A percentile compares a stretch with the other conserved stretches of the same genome.
Conservation (phyloP, 768 basidiomycete species). For the Gloeopeniophorella convolvens region DNA sequence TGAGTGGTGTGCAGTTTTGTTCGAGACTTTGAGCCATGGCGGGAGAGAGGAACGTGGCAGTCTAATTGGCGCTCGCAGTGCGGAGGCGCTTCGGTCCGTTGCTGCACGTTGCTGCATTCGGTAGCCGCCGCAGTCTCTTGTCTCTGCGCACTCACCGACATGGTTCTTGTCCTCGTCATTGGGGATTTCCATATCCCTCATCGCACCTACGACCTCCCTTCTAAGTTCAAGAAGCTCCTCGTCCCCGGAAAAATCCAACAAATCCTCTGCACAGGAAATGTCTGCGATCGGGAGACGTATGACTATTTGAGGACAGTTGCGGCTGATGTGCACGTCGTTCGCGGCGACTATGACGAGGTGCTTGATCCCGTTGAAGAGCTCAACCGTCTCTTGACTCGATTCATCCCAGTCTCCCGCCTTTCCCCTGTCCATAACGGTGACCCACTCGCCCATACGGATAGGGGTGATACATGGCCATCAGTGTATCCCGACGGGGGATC, state of each 20-base stretch:
- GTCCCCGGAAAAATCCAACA: slow-evolving; percentile 91
- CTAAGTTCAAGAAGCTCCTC: slow-evolving; percentile 95
- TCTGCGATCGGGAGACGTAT: slow-evolving; percentile 95
- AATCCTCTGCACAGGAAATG: slow-evolving; percentile 95
- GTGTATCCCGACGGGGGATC: slow-evolving; percentile 84
- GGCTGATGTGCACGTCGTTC: slow-evolving; percentile 84
- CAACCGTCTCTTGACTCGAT: not conserved
- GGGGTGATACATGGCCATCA: slow-evolving; percentile 95
- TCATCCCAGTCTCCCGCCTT: slow-evolving; percentile 52
- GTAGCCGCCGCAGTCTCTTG: not conserved
- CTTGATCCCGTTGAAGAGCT: slow-evolving; percentile 3
- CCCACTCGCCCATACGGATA: slow-evolving; percentile 81
- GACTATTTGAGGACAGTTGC: slow-evolving; percentile 95
- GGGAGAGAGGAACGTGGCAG: not conserved
- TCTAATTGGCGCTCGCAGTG: no score
- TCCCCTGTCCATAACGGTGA: slow-evolving; percentile 73
- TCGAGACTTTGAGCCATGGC: slow-evolving; percentile 77
- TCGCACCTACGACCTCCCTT: slow-evolving; percentile 80
- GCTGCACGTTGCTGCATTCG: not conserved
- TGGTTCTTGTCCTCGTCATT: slow-evolving; percentile 94
- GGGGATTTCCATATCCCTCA: slow-evolving; percentile 97
- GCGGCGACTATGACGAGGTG: slow-evolving; percentile 96
- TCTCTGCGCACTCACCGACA: slow-evolving; percentile 29
- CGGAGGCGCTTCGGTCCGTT: no score
- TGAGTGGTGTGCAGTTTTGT: slow-evolving; percentile 81